These are phyloP conservation scores for Hypoxylon crocopeplum DNA, from an alignment of 495 filamentous ascomycete genomes.

Conservation along the genomic window DNA sequence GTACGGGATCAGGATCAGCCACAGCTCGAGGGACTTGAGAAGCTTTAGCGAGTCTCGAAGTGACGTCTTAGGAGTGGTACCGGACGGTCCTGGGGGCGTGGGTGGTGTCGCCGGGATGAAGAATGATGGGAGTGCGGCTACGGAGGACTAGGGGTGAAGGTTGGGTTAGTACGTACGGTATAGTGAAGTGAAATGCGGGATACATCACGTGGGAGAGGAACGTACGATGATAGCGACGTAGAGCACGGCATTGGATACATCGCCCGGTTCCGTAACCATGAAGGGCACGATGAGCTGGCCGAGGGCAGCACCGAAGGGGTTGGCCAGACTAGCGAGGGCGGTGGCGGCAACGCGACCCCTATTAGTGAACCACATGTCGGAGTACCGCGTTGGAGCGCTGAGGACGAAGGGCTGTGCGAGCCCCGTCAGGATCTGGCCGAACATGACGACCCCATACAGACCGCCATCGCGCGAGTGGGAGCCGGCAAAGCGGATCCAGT, in stretches of 20 bases:
- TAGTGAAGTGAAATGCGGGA: neutral
- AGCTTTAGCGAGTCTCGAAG: conserved; percentile 60
- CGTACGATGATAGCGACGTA: conserved; percentile 85
- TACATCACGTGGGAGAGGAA: neutral
- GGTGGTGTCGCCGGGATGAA: conserved; percentile 84
- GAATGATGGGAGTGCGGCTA: conserved; percentile 77
- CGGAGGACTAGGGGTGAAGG: conserved; percentile 60
- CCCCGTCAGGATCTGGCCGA: conserved; percentile 93
- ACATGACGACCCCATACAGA: conserved; percentile 78
- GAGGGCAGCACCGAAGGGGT: conserved; percentile 86
- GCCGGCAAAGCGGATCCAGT: conserved; percentile 92
- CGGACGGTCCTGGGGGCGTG: conserved; percentile 65
- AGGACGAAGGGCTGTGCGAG: conserved; percentile 93
- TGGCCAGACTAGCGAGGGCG: conserved; percentile 81
- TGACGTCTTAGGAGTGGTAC: conserved; percentile 53
- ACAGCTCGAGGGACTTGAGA: conserved; percentile 69
- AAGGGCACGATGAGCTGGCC: conserved; percentile 86
- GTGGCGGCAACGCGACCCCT: conserved; percentile 85
- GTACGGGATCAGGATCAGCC: conserved; percentile 78
- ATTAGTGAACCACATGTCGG: conserved; percentile 93
- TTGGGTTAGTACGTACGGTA: conserved; percentile 12
- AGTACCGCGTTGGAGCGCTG: conserved; percentile 87
- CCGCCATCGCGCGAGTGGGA: conserved; percentile 62
- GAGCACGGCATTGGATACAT: conserved; percentile 83
- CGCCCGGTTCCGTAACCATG: conserved; percentile 64